These are phyloP conservation scores for Phytophthora pistaciae DNA, from an alignment of 352 stramenopile species.

Conservation along the genomic window DNA sequence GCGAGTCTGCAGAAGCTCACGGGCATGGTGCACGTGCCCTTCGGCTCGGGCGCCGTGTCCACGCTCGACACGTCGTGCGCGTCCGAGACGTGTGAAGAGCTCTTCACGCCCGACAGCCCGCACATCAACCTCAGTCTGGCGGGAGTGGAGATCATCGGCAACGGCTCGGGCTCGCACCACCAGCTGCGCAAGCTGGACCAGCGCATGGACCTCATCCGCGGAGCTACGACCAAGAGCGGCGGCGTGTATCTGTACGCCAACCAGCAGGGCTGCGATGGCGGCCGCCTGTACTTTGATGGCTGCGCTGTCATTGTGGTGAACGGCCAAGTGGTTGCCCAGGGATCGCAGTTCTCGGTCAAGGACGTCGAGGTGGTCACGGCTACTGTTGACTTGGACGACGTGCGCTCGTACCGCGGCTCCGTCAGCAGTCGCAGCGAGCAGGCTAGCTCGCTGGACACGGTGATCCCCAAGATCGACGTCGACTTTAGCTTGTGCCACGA, in stretches of 20 bases:
- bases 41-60: constrained; percentile 84
- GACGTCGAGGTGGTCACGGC: constrained; percentile 98
- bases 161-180: constrained; percentile 98
- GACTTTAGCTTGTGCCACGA: constrained; percentile 84
- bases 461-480: constrained; percentile 79
- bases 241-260: constrained; percentile 99
- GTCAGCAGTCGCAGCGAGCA: constrained; percentile 96
- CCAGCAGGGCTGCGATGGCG: constrained; percentile 97
- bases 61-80: constrained; percentile 90
- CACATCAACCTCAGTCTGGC: constrained; percentile 95
- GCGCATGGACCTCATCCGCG: constrained; percentile 92
- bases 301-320: constrained; percentile 98
- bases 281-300: constrained; percentile 97
- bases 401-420: constrained; percentile 95
- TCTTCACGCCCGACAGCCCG: constrained; percentile 96
- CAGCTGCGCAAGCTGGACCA: constrained; percentile 96
- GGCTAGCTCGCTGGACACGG: constrained; percentile 78
- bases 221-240: constrained; percentile 95
- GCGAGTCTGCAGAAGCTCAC: constrained; percentile 88
- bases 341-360: constrained; percentile 96
- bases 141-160: constrained; percentile 98
- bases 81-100: constrained; percentile 98
- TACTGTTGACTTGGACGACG: constrained; percentile 98
- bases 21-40: constrained; percentile 78
- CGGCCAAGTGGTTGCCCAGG: constrained; percentile 96